phyloP scores from a whole-genome alignment of 2,329 filamentous ascomycete genomes.

The Alternaria brassicae region DNA sequence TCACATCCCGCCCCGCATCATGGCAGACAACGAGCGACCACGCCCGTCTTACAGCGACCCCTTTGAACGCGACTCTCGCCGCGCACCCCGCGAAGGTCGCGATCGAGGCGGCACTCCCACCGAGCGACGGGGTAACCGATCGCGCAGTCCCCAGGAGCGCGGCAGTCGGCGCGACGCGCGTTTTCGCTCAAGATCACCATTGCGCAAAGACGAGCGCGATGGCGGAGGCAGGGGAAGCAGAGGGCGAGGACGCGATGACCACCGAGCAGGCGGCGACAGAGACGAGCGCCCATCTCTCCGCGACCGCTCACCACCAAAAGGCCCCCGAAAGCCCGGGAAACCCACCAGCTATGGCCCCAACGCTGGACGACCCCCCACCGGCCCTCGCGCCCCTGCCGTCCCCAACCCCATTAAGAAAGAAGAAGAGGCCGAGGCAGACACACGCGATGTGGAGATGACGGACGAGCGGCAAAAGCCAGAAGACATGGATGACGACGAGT shows the following conservation, averaged over 20 bases:
- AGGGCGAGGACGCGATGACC: slow-evolving; percentile 20
- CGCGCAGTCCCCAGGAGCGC: slow-evolving; percentile 44
- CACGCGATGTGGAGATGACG: slow-evolving; percentile 40
- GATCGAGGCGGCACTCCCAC: slow-evolving; percentile 33
- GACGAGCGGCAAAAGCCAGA: slow-evolving; percentile 36
- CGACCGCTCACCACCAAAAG: slow-evolving; percentile 32
- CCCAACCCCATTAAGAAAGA: slow-evolving; percentile 16
- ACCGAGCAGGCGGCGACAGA: slow-evolving; percentile 18
- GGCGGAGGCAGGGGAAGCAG: slow-evolving; percentile 20
- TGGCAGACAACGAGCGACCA: slow-evolving; percentile 38
- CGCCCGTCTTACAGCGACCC: slow-evolving; percentile 26
- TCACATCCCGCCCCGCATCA: slow-evolving; percentile 13
- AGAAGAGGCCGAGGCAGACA: slow-evolving; percentile 13
- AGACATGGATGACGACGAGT: slow-evolving; percentile 68
- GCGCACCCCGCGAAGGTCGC: slow-evolving; percentile 29
- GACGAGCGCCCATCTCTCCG: slow-evolving; percentile 15
- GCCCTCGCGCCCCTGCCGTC: slow-evolving; percentile 9
- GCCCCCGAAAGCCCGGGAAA: slow-evolving; percentile 29
- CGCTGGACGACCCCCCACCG: slow-evolving; percentile 17
- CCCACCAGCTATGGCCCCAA: slow-evolving; percentile 11
- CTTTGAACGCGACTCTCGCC: slow-evolving; percentile 28
- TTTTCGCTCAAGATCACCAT: slow-evolving; percentile 41
- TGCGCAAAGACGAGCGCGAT: slow-evolving; percentile 32
- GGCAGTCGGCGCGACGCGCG: slow-evolving; percentile 32
- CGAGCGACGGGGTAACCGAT: slow-evolving; percentile 39